These are phyloP conservation scores for Scenedesmus sp. DNA, from an alignment of 163 green algal species.

Conservation along the genomic window DNA sequence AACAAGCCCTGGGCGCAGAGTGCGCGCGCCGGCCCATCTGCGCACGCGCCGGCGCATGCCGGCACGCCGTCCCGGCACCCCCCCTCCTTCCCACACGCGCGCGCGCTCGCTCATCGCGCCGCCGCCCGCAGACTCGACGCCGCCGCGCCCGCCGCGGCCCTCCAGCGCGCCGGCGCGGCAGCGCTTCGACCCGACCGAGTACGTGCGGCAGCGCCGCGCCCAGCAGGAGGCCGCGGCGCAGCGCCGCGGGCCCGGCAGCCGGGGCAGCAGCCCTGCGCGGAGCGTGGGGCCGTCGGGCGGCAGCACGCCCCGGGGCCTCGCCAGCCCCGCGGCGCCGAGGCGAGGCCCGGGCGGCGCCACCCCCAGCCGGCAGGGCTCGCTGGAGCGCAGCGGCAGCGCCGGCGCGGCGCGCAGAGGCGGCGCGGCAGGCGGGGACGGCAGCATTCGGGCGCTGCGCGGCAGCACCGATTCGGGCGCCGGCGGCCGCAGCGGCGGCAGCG, in stretches of 20 bases:
- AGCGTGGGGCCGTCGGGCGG: not conserved
- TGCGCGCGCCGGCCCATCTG: no score
- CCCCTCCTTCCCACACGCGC: no score
- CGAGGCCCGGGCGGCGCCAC: not conserved
- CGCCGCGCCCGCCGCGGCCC: slow-evolving; percentile 14
- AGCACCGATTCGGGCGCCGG: not conserved
- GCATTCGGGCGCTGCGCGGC: slow-evolving; percentile 13
- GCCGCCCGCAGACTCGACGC: not conserved
- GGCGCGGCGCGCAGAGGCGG: no score
- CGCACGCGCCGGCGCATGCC: no score
- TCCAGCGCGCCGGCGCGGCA: slow-evolving; percentile 47
- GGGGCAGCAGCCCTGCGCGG: slow-evolving; percentile 33
- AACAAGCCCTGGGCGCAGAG: slow-evolving; percentile 36
- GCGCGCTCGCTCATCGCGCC: not conserved
- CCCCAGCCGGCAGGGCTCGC: slow-evolving; percentile 6
- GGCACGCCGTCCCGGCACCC: no score
- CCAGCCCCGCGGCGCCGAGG: not conserved
- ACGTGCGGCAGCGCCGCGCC: slow-evolving; percentile 63
- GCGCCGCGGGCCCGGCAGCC: slow-evolving; percentile 36
- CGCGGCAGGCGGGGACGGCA: not conserved
- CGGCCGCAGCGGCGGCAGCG: slow-evolving; percentile 6
- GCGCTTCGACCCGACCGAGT: slow-evolving; percentile 77
- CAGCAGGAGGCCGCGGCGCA: slow-evolving; percentile 26
- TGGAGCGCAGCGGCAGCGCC: no score
- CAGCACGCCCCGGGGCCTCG: not conserved